phyloP scores from a whole-genome alignment of 2,329 filamentous ascomycete species.

The Berkeleyomyces basicola region DNA sequence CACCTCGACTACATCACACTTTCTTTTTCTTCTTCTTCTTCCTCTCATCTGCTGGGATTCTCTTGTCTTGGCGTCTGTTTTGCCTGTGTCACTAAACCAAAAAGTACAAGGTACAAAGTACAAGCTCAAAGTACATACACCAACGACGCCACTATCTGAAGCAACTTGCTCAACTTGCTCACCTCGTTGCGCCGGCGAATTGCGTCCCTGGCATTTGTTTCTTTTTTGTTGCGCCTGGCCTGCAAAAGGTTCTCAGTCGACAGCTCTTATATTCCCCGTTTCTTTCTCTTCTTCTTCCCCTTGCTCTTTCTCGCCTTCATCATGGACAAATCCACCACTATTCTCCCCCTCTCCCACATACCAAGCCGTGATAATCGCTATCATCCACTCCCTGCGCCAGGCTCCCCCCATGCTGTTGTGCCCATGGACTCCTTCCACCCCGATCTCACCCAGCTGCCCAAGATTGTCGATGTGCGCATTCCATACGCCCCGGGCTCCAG shows the following conservation, averaged over 20 bases:
- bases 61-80: neutral
- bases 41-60: neutral
- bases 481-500: neutral
- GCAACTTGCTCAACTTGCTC: slow-evolving; percentile 4
- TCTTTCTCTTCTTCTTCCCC: neutral
- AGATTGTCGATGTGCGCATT: slow-evolving; percentile 7
- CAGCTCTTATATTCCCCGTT: neutral
- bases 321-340: neutral
- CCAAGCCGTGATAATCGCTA: neutral
- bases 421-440: neutral
- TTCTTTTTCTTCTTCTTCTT: neutral
- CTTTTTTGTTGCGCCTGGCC: neutral
- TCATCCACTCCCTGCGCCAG: neutral
- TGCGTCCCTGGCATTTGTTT: neutral
- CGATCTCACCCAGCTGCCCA: neutral
- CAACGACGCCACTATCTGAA: neutral
- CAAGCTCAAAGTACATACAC: neutral
- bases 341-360: neutral
- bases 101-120: no score
- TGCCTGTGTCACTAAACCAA: neutral
- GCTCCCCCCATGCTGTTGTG: neutral
- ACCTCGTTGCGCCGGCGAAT: neutral
- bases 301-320: neutral
- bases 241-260: neutral
- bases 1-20: neutral